A percentile compares a stretch with the other conserved stretches of the same genome.
Evolutionary conservation across 768 basidiomycete species (phyloP).

Genomic region (Sarcodon aspratus): DNA sequence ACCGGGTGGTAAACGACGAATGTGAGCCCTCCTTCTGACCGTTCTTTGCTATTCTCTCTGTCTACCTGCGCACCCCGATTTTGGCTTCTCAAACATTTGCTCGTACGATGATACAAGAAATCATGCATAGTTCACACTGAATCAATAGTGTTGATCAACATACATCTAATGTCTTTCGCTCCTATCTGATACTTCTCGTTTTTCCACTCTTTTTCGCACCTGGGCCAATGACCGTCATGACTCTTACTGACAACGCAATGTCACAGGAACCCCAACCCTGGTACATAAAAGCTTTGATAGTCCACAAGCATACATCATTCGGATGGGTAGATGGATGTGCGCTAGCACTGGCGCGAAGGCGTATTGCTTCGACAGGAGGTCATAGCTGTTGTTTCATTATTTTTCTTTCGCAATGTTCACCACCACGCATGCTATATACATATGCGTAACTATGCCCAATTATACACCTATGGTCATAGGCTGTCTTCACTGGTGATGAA

Average conservation of each 20-base stretch:
- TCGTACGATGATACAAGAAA: constrained; percentile 43
- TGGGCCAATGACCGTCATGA: not conserved
- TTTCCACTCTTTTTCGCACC: not conserved
- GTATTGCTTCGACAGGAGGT: too few relatives aligned
- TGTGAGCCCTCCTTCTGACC: constrained; percentile 51
- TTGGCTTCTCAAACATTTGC: constrained; percentile 6
- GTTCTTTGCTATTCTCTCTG: not conserved
- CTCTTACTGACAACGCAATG: constrained; percentile 7
- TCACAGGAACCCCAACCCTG: constrained; percentile 26
- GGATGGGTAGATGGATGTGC: too few relatives aligned
- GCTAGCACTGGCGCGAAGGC: too few relatives aligned
- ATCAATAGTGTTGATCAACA: constrained; percentile 71
- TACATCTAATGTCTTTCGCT: constrained; percentile 94
- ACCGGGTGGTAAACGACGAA: constrained; percentile 89
- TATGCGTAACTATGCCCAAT: too few relatives aligned
- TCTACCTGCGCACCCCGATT: not conserved
- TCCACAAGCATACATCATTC: too few relatives aligned
- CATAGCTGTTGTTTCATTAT: too few relatives aligned
- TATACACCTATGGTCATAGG: too few relatives aligned
- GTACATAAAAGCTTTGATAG: constrained; percentile 17
- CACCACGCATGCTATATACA: too few relatives aligned
- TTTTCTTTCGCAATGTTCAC: too few relatives aligned
- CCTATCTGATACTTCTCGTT: constrained; percentile 72
- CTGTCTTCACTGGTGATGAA: too few relatives aligned
- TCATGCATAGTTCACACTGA: constrained; percentile 97